These are phyloP conservation scores for Spathaspora jeffriesii DNA, from an alignment of 1,139 yeast species.

Conservation along the genomic window DNA sequence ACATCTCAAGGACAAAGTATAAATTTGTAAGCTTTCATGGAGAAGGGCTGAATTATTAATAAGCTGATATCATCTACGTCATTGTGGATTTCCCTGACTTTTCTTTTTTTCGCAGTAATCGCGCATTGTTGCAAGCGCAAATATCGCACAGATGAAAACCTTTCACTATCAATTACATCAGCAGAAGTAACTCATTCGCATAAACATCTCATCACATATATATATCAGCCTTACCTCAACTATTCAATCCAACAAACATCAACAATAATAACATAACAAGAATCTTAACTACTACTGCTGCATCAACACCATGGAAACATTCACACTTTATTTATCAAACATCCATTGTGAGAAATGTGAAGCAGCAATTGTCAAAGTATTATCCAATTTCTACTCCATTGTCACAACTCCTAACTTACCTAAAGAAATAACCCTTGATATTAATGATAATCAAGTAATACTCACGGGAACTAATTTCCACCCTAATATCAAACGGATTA, in stretches of 20 bases:
- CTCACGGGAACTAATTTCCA: constrained; percentile 18
- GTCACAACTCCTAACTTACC: constrained; percentile 16
- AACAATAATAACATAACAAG: too few relatives aligned
- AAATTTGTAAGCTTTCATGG: too few relatives aligned
- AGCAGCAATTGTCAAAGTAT: constrained; percentile 22
- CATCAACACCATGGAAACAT: constrained; percentile 22
- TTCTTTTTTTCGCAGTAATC: constrained; percentile 2
- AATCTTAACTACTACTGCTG: too few relatives aligned
- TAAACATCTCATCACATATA: neutral
- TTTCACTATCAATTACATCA: neutral
- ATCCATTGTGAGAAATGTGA: constrained; percentile 57
- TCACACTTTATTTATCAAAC: constrained; percentile 35
- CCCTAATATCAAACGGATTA: constrained; percentile 21
- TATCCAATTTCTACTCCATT: constrained; percentile 17
- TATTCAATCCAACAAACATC: too few relatives aligned
- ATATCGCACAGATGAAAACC: constrained; percentile 2
- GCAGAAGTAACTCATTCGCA: neutral
- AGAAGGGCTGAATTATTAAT: too few relatives aligned
- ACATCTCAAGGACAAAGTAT: too few relatives aligned
- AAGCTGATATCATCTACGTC: too few relatives aligned
- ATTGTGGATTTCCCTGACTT: neutral
- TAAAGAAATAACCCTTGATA: constrained; percentile 15
- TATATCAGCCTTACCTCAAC: too few relatives aligned
- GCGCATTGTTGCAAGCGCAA: constrained; percentile 2
- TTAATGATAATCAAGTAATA: constrained; percentile 21